Evolutionary conservation across 257 asterid species (phyloP).

Genomic region (Nicotiana undulata): DNA sequence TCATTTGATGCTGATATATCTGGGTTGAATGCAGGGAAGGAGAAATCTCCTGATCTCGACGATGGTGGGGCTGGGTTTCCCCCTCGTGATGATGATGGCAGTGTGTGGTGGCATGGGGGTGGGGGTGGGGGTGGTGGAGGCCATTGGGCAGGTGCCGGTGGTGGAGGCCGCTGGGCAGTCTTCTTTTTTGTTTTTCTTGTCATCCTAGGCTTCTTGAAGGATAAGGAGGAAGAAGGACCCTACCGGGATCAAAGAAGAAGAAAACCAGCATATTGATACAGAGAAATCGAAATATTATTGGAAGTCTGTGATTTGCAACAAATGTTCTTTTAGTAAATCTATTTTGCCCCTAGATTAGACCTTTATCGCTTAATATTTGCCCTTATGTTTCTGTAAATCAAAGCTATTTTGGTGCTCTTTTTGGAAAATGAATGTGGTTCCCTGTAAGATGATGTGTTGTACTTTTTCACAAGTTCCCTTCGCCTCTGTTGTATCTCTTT

Average conservation of each 20-base stretch:
- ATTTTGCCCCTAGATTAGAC: too few relatives aligned
- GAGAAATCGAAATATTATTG: neutral
- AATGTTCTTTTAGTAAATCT: too few relatives aligned
- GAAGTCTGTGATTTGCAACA: neutral
- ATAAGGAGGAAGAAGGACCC: slow-evolving; percentile 49
- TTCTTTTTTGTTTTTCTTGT: slow-evolving; percentile 66
- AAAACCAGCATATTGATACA: neutral
- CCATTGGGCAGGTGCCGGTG: slow-evolving; percentile 63
- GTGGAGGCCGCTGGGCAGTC: slow-evolving; percentile 67
- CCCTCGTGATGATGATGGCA: slow-evolving; percentile 63
- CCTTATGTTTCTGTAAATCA: too few relatives aligned
- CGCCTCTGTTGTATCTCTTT: too few relatives aligned
- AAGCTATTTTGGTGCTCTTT: too few relatives aligned
- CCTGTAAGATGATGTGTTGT: too few relatives aligned
- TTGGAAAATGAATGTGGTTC: too few relatives aligned
- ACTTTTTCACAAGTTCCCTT: too few relatives aligned
- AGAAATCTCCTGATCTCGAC: slow-evolving; percentile 72
- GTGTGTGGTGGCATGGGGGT: slow-evolving; percentile 36
- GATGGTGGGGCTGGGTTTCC: slow-evolving; percentile 81
- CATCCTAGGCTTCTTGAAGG: slow-evolving; percentile 54
- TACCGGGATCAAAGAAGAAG: slow-evolving; percentile 30
- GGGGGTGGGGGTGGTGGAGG: slow-evolving; percentile 75
- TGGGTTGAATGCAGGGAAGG: slow-evolving; percentile 41
- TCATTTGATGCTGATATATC: neutral
- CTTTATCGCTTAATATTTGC: too few relatives aligned